Percentiles rank a stretch among this genome's conserved stretches.
phyloP scores from a whole-genome alignment of 2,329 filamentous ascomycete genomes.

The Bipolaris sorokiniana region DNA sequence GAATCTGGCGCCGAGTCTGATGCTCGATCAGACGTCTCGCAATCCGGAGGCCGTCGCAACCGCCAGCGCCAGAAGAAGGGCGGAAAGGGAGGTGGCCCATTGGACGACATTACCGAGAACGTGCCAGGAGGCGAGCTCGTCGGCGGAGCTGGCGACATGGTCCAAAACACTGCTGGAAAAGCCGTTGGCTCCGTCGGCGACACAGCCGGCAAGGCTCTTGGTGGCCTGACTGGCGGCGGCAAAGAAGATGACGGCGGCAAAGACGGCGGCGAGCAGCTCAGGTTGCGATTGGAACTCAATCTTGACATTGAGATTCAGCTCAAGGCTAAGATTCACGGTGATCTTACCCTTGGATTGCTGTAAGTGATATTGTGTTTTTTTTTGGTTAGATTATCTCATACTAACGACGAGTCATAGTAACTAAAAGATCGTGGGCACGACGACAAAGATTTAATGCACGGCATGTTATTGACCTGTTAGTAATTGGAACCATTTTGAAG shows the following conservation, averaged over 20 bases:
- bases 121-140: conserved; percentile 60
- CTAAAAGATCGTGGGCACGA: conserved; percentile 22
- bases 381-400: background rate
- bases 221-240: conserved; percentile 55
- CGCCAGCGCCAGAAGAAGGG: conserved; percentile 59
- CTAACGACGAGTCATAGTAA: conserved; percentile 38
- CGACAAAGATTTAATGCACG: conserved; percentile 19
- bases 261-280: conserved; percentile 58
- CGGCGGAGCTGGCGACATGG: conserved; percentile 61
- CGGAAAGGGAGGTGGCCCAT: conserved; percentile 55
- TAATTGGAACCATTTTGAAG: conserved; percentile 22
- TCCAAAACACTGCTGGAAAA: conserved; percentile 62
- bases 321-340: conserved; percentile 70
- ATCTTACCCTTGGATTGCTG: conserved; percentile 64
- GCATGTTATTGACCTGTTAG: conserved; percentile 12
- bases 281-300: conserved; percentile 65
- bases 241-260: conserved; percentile 40
- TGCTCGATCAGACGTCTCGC: conserved; percentile 60
- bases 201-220: conserved; percentile 53
- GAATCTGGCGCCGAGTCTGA: conserved; percentile 62
- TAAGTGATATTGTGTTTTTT: conserved; percentile 38
- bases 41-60: conserved; percentile 62
- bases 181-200: conserved; percentile 55
- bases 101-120: conserved; percentile 63
- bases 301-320: conserved; percentile 68